Evolutionary conservation across 2,329 filamentous ascomycete species (phyloP), one percentile per base, ranked within the genome.

Genomic region (Monilinia aucupariae): DNA sequence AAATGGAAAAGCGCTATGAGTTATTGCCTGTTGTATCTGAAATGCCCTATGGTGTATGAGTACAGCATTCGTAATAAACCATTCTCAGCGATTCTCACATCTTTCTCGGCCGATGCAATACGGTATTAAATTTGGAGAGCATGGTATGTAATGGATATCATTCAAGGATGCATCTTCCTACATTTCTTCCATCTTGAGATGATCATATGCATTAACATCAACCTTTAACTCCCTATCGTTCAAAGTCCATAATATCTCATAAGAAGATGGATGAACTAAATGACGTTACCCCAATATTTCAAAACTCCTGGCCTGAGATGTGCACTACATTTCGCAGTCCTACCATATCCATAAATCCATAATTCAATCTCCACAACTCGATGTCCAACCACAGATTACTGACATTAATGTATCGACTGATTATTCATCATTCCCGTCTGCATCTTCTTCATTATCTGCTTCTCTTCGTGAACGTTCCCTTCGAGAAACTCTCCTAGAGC

Each of bases 341-440:
- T 34, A n/a, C n/a, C 41, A 47, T 56, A 8, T 32, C 27, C 49
- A 51, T 51, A 51, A 51, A 34, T 51, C 17, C 30, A 51, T 51
- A 34, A 34, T 6, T 47, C 15, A 2, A 25, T 32, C 7, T 17
- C 30, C 54, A 22, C 45, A 48, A 10, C 45, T 13, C 5, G 8
- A 48, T 13, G 12, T n/a, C 15, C 20, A 47, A 52, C 17, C 10
- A 27, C 4, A 37, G 10, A n/a, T 48, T 4, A 32, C 6, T n/a
- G 20, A 27, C 4, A 37, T 15, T n/a, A 37, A 54, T n/a, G 10
- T 5, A 48, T 55, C 12, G 2, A 51, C 32, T 30, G 2, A 49
- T 58, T 41, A 58, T 32, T 43, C 63, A 48, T 49, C 17, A 32
- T 54, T 52, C 32, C 45, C 60, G 51, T 45, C n/a, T n/a, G n/a